Base-by-base conservation (phyloP, 805 yeast species). In the Candida awuae region DNA sequence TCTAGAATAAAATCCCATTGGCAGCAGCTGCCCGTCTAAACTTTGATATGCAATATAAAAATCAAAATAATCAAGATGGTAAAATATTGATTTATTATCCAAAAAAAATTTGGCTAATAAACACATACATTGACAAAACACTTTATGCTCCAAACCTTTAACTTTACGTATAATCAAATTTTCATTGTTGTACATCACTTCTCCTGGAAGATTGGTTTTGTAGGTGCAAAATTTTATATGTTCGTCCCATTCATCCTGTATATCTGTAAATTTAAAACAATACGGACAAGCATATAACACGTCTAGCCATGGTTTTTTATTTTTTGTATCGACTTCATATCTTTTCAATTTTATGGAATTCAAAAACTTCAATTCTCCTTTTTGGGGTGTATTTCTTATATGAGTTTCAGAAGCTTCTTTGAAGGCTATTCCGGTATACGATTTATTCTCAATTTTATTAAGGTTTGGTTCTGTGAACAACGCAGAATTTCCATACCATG, bases 1-100 rank as follows among this genome's bases (percentile, higher is more conserved):
- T 50, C 84, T 84, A 12, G 97, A 87, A 53, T 86, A 92, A 55
- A 86, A 92, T 1, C 97, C 98, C 80, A 88, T 79, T 2, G 90
- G 88, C 56, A 48, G 61, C 46, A 44, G 66, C 37, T 36, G 52
- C 2, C 62, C 62, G 27, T 55, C 53, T 19, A 66, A 64, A 2
- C 58, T 58, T 19, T 83, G 80, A 54, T 80, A 84, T 3, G 79
- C 65, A 20, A 86, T 69, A 56, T 78, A 92, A 58, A 86, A 85
- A 44, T 84, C 88, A 59, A 83, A 90, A 39, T 73, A 71, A 27
- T 83, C 88, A 4, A 86, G 75, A 27, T 78, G 72, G 61, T 82
- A 90, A 58, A 78, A 85, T 23, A 90, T 80, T 0, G 95, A 84
- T 60, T 92, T 92, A 56, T 84, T 86, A 45, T 87, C 95, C 8